These are phyloP conservation scores for Chenopodium album DNA, from an alignment of 148 eudicot species.

Conservation along the genomic window DNA sequence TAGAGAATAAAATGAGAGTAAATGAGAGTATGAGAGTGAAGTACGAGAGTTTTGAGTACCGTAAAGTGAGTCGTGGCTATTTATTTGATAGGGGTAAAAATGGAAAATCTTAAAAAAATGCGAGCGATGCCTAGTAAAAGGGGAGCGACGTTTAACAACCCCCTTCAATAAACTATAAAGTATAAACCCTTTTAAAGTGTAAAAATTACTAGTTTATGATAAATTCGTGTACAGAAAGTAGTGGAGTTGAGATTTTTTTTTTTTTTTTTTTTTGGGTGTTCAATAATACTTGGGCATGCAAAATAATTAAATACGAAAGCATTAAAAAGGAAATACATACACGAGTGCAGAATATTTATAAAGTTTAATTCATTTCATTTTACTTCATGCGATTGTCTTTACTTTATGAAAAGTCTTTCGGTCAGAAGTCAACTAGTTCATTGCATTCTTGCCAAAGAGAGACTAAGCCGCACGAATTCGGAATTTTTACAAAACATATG, in stretches of 20 bases:
- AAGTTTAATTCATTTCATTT: not conserved
- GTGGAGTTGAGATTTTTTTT: too few relatives aligned
- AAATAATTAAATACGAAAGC: slow-evolving; percentile 11
- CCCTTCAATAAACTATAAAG: too few relatives aligned
- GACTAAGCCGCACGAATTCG: not conserved
- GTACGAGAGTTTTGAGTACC: too few relatives aligned
- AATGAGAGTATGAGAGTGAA: too few relatives aligned
- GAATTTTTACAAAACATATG: slow-evolving; percentile 1
- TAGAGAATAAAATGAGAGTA: too few relatives aligned
- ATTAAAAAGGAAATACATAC: slow-evolving; percentile 7
- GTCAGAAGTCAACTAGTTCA: slow-evolving; percentile 28
- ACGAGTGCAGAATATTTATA: slow-evolving; percentile 40
- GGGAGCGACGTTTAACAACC: too few relatives aligned
- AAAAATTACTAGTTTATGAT: too few relatives aligned
- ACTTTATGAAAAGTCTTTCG: slow-evolving; percentile 1
- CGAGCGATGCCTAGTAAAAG: too few relatives aligned
- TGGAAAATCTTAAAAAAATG: too few relatives aligned
- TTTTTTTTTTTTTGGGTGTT: not conserved
- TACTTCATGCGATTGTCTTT: slow-evolving; percentile 11
- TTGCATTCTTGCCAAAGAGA: slow-evolving; percentile 9
- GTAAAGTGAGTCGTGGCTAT: too few relatives aligned
- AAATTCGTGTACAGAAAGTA: slow-evolving; percentile 13
- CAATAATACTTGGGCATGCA: slow-evolving; percentile 12
- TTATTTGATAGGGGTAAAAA: too few relatives aligned
- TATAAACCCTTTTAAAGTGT: too few relatives aligned